Evolutionary conservation across 1,139 yeast species (phyloP).

Genomic region (Magnusiomyces paraingens): DNA sequence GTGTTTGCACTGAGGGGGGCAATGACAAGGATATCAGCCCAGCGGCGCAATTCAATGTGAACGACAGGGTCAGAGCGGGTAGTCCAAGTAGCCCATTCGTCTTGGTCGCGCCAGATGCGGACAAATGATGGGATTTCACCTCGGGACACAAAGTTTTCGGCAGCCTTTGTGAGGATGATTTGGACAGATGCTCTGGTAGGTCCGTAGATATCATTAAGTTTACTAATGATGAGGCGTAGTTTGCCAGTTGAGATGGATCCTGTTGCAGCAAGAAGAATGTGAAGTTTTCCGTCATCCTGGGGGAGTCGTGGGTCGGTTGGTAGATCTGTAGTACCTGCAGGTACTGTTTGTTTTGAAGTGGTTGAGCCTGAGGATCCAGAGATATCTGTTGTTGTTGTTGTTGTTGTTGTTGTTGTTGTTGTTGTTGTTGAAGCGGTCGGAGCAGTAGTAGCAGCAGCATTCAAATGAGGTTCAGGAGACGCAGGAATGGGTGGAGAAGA

Average conservation of each 20-base stretch:
- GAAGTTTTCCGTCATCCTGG: slow-evolving; percentile 85
- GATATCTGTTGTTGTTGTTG: background rate
- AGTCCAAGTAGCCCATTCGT: slow-evolving; percentile 90
- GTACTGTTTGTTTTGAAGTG: slow-evolving; percentile 1
- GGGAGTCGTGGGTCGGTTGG: slow-evolving; percentile 66
- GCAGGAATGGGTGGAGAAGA: too few species aligned
- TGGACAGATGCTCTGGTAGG: slow-evolving; percentile 70
- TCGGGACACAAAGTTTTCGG: slow-evolving; percentile 67
- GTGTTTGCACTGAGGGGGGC: slow-evolving; percentile 92
- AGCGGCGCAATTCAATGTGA: slow-evolving; percentile 85
- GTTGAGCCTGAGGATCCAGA: too few species aligned
- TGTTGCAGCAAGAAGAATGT: slow-evolving; percentile 81
- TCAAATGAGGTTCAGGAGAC: too few species aligned
- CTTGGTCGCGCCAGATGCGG: slow-evolving; percentile 79
- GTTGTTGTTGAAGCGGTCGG: too few species aligned
- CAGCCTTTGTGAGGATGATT: slow-evolving; percentile 71
- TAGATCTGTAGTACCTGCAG: slow-evolving; percentile 4
- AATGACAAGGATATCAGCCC: slow-evolving; percentile 89
- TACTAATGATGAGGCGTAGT: slow-evolving; percentile 64
- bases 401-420: background rate
- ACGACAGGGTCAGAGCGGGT: slow-evolving; percentile 82
- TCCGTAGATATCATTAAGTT: slow-evolving; percentile 74
- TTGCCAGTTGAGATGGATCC: slow-evolving; percentile 80
- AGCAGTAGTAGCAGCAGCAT: too few species aligned
- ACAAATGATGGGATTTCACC: slow-evolving; percentile 57